Evolutionary conservation across 148 eudicot genomes (phyloP), one percentile per base, ranked within the genome.

Genomic region (Drosera capensis): DNA sequence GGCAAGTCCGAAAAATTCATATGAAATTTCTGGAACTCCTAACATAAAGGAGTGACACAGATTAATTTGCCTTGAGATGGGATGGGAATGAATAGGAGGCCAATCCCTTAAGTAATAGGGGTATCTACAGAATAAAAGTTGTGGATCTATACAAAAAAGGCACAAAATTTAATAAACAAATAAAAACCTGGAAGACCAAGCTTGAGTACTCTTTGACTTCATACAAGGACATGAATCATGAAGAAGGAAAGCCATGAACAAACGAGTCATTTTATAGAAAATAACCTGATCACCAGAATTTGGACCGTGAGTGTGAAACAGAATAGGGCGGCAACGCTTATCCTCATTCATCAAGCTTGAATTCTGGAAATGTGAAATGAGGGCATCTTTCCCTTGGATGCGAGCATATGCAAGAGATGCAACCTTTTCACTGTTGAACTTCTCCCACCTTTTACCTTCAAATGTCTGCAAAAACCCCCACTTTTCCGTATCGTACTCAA

Each of bases 331-430:
- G 48, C 87, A 82, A 12, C 78, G 78, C 49, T 79, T 82, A 67
- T 82, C 94, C 68, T 75, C 94, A 23, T 79, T 83, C 94, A 82
- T 75, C 67, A 82, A 52, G 73, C 86, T 82, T 8, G 94, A 82
- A 45, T 82, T 79, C 57, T 82, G 94, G 51, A 82, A 82, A 66
- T 82, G 94, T n/a, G 94, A 67, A 23, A 82, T 64, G 15, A 82
- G 82, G 34, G 94, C 77, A 43, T 67, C 45, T 57, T 75, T 82
- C 18, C 94, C 94, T 59, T 82, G 94, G 55, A 83, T 83, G 38
- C 88, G 71, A 52, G 81, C 94, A 66, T 79, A 81, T 16, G 85
- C 79, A 64, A 81, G 78, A 56, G 73, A 47, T 52, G 77, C 81
- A 45, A 81, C 80, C 67, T 81, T 81, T 60, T 75, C 92, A 59